Conservation (phyloP, 2,329 filamentous ascomycete species). For the Penicillium palitans region DNA sequence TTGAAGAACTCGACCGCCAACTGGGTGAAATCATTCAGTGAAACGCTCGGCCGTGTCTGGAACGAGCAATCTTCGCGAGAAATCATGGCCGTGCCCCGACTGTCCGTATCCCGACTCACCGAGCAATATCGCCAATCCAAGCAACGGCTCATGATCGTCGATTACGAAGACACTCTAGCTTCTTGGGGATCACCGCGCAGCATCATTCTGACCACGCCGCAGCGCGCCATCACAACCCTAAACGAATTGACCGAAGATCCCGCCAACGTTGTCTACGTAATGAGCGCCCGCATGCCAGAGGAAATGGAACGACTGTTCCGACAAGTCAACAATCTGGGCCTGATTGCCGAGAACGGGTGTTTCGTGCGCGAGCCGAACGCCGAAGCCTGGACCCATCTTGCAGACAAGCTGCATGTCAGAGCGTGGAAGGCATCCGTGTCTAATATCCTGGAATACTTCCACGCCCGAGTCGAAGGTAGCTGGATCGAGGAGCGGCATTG, state of each 20-base stretch:
- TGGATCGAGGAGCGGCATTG: constrained; percentile 90
- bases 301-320: constrained; percentile 86
- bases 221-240: constrained; percentile 78
- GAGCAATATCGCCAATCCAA: constrained; percentile 66
- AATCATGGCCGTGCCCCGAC: constrained; percentile 79
- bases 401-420: constrained; percentile 67
- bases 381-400: constrained; percentile 74
- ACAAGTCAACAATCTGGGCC: constrained; percentile 75
- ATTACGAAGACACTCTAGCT: constrained; percentile 90
- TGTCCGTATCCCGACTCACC: constrained; percentile 67
- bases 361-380: constrained; percentile 74
- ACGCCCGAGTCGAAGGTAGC: constrained; percentile 83
- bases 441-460: constrained; percentile 82
- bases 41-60: constrained; percentile 71
- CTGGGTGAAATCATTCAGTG: constrained; percentile 78
- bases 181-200: constrained; percentile 81
- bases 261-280: constrained; percentile 85
- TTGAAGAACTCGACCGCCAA: constrained; percentile 78
- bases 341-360: constrained; percentile 94
- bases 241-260: constrained; percentile 78
- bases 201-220: constrained; percentile 82
- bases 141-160: constrained; percentile 79
- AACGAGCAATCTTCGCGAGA: constrained; percentile 83
- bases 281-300: constrained; percentile 84
- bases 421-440: constrained; percentile 83